These are phyloP conservation scores for Metschnikowia kunwiensis DNA, from an alignment of 805 yeast species.

Conservation along the genomic window DNA sequence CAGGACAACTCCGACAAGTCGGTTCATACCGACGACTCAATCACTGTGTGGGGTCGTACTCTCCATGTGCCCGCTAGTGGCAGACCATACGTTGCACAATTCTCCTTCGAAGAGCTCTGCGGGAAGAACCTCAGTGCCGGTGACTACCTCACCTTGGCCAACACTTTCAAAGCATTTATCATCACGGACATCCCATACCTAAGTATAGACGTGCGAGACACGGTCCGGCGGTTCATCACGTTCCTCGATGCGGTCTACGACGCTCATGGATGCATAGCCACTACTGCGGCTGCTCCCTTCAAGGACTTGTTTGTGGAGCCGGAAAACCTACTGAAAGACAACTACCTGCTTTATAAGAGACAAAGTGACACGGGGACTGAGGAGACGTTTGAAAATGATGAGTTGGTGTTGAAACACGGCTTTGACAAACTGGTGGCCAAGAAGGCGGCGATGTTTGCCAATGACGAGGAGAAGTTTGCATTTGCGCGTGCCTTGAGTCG, in stretches of 20 bases:
- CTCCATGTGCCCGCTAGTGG: slow-evolving; percentile 71
- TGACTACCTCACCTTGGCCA: slow-evolving; percentile 83
- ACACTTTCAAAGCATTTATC: slow-evolving; percentile 71
- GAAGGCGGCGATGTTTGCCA: slow-evolving; percentile 72
- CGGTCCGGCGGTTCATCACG: slow-evolving; percentile 87
- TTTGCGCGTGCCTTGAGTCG: slow-evolving; percentile 93
- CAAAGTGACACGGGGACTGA: slow-evolving; percentile 36
- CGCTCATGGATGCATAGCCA: slow-evolving; percentile 81
- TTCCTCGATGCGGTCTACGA: slow-evolving; percentile 96
- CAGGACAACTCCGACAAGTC: slow-evolving; percentile 46
- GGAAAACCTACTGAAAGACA: slow-evolving; percentile 51
- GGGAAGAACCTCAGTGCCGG: slow-evolving; percentile 90
- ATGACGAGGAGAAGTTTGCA: slow-evolving; percentile 95
- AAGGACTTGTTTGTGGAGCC: slow-evolving; percentile 84
- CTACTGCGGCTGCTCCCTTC: slow-evolving; percentile 84
- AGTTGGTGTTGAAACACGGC: slow-evolving; percentile 70
- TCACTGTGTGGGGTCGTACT: slow-evolving; percentile 86
- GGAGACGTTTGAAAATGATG: slow-evolving; percentile 50
- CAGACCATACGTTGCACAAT: slow-evolving; percentile 83
- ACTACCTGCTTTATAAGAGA: slow-evolving; percentile 41
- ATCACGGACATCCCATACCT: slow-evolving; percentile 90
- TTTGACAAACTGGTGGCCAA: slow-evolving; percentile 69
- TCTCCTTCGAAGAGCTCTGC: slow-evolving; percentile 81
- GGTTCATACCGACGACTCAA: slow-evolving; percentile 21
- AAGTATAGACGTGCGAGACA: slow-evolving; percentile 73